A percentile compares a stretch with the other conserved stretches of the same genome.
Evolutionary conservation across 495 filamentous ascomycete genomes (phyloP).

Genomic region (Glonium stellatum): DNA sequence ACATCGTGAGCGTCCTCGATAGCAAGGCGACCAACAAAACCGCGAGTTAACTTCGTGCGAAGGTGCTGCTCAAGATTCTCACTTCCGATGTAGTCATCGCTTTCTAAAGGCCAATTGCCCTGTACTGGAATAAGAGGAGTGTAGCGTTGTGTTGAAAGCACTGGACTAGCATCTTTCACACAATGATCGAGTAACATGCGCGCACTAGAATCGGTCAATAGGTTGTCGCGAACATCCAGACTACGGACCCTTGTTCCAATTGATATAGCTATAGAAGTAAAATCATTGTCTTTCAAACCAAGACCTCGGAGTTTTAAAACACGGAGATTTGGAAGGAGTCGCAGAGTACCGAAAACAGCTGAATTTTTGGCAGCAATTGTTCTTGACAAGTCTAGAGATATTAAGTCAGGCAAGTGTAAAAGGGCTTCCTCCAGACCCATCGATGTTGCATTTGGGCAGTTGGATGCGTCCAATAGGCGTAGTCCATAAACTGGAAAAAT

Average conservation of each 20-base stretch:
- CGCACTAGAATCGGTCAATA: constrained; percentile 50
- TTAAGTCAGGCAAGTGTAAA: constrained; percentile 46
- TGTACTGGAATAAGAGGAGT: constrained; percentile 9
- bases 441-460: constrained; percentile 53
- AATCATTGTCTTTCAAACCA: constrained; percentile 50
- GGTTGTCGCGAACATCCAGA: constrained; percentile 55
- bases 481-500: constrained; percentile 34
- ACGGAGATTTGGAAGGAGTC: constrained; percentile 45
- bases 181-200: constrained; percentile 47
- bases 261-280: constrained; percentile 47
- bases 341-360: constrained; percentile 39
- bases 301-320: constrained; percentile 54
- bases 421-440: constrained; percentile 48
- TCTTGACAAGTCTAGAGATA: constrained; percentile 56
- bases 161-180: constrained; percentile 31
- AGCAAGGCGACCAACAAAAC: constrained; percentile 45
- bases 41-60: constrained; percentile 44
- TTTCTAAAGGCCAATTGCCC: constrained; percentile 26
- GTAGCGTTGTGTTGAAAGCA: background rate
- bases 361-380: constrained; percentile 50
- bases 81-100: constrained; percentile 31
- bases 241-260: constrained; percentile 49
- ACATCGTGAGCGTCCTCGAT: constrained; percentile 47
- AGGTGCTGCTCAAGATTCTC: constrained; percentile 46
- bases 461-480: constrained; percentile 51